Evolutionary conservation across 2,329 filamentous ascomycete species (phyloP).

Genomic region (Monilinia polystroma): DNA sequence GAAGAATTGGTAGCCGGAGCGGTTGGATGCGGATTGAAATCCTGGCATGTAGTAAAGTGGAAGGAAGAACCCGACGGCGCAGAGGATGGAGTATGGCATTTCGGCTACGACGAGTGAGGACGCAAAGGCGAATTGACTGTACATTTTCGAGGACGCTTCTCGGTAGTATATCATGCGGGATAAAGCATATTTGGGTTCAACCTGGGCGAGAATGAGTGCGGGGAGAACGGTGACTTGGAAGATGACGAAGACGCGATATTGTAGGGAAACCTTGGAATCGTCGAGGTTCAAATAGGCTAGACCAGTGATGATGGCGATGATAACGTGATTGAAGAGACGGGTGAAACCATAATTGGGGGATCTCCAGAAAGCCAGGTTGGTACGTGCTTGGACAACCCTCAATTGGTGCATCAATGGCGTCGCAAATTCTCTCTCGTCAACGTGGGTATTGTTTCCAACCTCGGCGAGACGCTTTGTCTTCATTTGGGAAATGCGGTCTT

Average conservation of each 20-base stretch:
- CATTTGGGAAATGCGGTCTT: constrained; percentile 55
- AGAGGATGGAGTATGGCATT: constrained; percentile 79
- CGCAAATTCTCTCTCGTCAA: constrained; percentile 72
- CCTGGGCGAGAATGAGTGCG: constrained; percentile 77
- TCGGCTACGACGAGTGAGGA: constrained; percentile 78
- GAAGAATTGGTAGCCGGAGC: constrained; percentile 84
- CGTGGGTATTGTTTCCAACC: constrained; percentile 41
- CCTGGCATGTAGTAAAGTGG: constrained; percentile 84
- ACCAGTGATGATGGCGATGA: constrained; percentile 75
- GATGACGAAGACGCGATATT: constrained; percentile 85
- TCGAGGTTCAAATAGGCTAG: constrained; percentile 78
- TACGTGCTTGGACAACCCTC: constrained; percentile 69
- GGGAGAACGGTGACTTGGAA: constrained; percentile 87
- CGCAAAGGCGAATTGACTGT: constrained; percentile 76
- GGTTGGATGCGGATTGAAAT: constrained; percentile 59
- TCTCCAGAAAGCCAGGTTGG: constrained; percentile 78
- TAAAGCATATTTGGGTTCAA: constrained; percentile 80
- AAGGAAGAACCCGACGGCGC: constrained; percentile 77
- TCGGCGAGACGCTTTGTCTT: constrained; percentile 52
- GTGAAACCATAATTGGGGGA: constrained; percentile 89
- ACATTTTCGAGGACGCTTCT: constrained; percentile 82
- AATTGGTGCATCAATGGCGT: constrained; percentile 79
- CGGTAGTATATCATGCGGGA: constrained; percentile 81
- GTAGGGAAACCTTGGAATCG: constrained; percentile 70
- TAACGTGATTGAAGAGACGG: constrained; percentile 78